Percentiles rank a stretch among this genome's conserved stretches.
phyloP scores from a whole-genome alignment of 768 basidiomycete genomes.

The Termitomyces titanicus region DNA sequence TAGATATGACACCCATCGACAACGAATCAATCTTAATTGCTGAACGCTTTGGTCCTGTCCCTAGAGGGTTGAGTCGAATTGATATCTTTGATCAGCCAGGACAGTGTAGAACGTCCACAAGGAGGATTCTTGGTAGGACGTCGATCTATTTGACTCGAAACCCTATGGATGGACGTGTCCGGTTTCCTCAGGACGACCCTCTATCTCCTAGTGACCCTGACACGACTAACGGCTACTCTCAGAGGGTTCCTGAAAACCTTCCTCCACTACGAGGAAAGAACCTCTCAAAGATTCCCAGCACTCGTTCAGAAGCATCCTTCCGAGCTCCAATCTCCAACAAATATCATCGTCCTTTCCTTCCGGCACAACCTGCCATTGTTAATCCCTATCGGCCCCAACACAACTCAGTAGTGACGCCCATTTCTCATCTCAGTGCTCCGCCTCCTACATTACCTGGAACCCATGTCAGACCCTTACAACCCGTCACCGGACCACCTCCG shows the following conservation, averaged over 20 bases:
- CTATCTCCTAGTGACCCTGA: background rate
- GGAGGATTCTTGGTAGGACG: constrained; percentile 9
- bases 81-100: constrained; percentile 19
- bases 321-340: background rate
- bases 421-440: background rate
- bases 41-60: constrained; percentile 20
- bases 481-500: background rate
- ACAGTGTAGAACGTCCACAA: background rate
- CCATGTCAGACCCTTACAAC: background rate
- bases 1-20: constrained; percentile 14
- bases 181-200: background rate
- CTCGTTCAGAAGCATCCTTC: background rate
- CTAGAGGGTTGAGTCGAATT: constrained; percentile 16
- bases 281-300: background rate
- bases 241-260: background rate
- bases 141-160: constrained; percentile 10
- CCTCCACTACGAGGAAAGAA: background rate
- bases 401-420: background rate
- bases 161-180: constrained; percentile 9
- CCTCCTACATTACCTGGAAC: background rate
- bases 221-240: background rate
- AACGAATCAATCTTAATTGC: constrained; percentile 6
- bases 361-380: background rate
- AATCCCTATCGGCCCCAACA: background rate
- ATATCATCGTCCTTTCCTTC: background rate